Percentiles rank a stretch among this genome's conserved stretches.
These are phyloP conservation scores for Salix arbutifolia DNA, from an alignment of 345 rosid species.

Conservation along the genomic window DNA sequence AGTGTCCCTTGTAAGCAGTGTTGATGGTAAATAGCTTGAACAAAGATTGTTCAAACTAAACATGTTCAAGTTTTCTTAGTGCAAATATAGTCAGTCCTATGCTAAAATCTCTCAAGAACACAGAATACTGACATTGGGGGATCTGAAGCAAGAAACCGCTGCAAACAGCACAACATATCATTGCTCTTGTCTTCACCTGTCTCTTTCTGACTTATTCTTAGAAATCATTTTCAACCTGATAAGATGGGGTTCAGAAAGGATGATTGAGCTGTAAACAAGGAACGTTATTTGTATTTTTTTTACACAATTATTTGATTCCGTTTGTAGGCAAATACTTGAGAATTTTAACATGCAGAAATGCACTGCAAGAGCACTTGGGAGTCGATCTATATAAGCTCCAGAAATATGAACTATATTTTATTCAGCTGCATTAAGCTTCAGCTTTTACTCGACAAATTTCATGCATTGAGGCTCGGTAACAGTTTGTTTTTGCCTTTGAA, in stretches of 20 bases:
- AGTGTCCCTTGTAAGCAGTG: slow-evolving; percentile 61
- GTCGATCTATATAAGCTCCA: too few relatives aligned
- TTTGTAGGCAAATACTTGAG: background rate
- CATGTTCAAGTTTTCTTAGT: background rate
- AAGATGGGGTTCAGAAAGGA: background rate
- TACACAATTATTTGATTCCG: background rate
- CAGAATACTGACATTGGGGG: background rate
- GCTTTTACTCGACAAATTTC: too few relatives aligned
- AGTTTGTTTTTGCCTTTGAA: too few relatives aligned
- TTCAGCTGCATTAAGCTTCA: too few relatives aligned
- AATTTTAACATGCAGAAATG: too few relatives aligned
- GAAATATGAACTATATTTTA: too few relatives aligned
- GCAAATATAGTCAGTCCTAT: background rate
- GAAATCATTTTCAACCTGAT: background rate
- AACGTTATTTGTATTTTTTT: too few relatives aligned
- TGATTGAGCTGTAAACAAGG: background rate
- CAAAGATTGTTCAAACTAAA: background rate
- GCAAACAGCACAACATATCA: background rate
- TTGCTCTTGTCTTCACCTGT: background rate
- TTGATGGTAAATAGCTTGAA: slow-evolving; percentile 18
- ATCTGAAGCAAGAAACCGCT: background rate
- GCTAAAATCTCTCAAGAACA: background rate
- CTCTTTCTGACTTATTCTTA: too few relatives aligned
- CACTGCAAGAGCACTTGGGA: too few relatives aligned
- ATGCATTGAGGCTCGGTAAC: too few relatives aligned